Evolutionary conservation across 345 rosid genomes (phyloP), one percentile per base, ranked within the genome.

Genomic region (Cardiospermum halicacabum): DNA sequence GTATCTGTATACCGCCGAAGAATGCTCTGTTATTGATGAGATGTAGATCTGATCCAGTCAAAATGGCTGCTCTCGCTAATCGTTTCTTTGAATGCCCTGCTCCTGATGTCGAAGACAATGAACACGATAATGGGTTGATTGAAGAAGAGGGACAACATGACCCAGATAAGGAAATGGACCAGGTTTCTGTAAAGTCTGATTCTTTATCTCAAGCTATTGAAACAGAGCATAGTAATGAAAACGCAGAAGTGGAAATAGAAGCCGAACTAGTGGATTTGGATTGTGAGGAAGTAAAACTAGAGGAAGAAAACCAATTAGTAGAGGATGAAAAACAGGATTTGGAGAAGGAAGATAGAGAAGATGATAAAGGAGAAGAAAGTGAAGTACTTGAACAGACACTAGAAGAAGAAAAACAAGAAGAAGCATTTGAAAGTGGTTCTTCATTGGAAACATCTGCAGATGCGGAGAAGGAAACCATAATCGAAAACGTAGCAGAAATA

Each of bases 11-110:
- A 12, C 96, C 98, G 27, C 96, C 98, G 0, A 90, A 88, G 81
- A 93, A 90, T 53, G 97, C 98, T 43, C 78, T 93, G 59, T 74
- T 90, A 67, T 39, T 90, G 69, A 93, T 93, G 98, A 78, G 97
- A 62, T 93, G 96, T 66, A 85, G 96, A 86, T 90, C 96, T 76
- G 98, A 93, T 62, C 97, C 98, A 64, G 96, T 90, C 11, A 88
- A 84, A 75, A 85, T 93, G 81, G 92, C 97, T 32, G 94, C 96
- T 45, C 80, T 93, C 1, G 88, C 94, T 53, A 90, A 80, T 72
- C 80, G 80, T 70, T 87, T 84, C 25, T 82, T 90, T 72, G 94
- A 87, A 40, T 65, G 84, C 18, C 91, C 89, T 26, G 28, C 68
- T 49, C 77, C 78, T 0, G 65, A 74, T 7, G 77, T 47, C 3